Percentiles rank a stretch among this genome's conserved stretches.
phyloP scores from a whole-genome alignment of 2,329 filamentous ascomycete species.

The Verticillium dahliae region DNA sequence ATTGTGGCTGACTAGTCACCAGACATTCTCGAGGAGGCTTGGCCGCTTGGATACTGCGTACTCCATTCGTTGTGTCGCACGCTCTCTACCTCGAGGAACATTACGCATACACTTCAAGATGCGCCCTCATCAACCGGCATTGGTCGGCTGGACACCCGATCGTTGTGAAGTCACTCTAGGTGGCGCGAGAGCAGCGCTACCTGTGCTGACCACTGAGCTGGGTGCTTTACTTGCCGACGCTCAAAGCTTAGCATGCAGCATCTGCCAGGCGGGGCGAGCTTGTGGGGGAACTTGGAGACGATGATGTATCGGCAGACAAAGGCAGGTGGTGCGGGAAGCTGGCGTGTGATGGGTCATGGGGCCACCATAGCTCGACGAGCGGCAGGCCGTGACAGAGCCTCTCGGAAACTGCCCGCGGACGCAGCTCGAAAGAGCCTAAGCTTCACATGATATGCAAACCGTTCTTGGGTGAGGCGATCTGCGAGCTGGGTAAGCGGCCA shows the following conservation, averaged over 20 bases:
- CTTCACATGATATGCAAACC: neutral
- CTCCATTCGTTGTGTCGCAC: neutral
- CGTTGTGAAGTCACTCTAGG: neutral
- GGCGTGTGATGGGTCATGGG: neutral
- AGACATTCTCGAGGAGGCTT: neutral
- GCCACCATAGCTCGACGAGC: neutral
- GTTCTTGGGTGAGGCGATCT: neutral
- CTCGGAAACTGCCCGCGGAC: neutral
- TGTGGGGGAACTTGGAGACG: neutral
- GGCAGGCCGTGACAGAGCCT: no score
- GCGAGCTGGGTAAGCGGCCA: neutral
- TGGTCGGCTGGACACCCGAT: neutral
- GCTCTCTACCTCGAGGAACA: neutral
- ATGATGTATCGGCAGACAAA: neutral
- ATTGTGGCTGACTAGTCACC: neutral
- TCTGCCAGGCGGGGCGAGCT: neutral
- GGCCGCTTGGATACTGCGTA: neutral
- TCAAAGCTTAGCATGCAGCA: neutral
- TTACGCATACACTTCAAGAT: no score
- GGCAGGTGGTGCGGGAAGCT: neutral
- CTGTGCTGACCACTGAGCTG: neutral
- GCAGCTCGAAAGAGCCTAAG: neutral
- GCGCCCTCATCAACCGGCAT: neutral
- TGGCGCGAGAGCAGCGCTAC: neutral
- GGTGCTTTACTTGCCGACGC: neutral